These are phyloP conservation scores for Colletotrichum tabaci DNA, from an alignment of 2,329 filamentous ascomycete species.

Conservation along the genomic window DNA sequence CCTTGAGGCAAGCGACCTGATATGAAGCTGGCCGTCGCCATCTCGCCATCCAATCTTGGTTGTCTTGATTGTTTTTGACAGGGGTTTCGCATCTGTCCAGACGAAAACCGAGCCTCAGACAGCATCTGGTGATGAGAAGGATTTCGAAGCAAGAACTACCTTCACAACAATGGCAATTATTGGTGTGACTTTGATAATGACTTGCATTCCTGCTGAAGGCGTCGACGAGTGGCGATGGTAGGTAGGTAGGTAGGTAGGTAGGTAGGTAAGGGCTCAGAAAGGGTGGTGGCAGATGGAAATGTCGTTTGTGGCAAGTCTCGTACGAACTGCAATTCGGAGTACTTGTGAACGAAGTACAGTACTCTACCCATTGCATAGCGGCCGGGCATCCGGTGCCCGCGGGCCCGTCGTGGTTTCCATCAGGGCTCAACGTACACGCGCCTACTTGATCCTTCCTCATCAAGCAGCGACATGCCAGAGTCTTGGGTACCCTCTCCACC, in stretches of 20 bases:
- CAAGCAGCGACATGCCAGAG: constrained; percentile 25
- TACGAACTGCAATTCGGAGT: not conserved
- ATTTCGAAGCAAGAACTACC: too few relatives aligned
- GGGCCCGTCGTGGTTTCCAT: constrained; percentile 10
- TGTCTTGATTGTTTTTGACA: not conserved
- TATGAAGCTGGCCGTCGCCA: not conserved
- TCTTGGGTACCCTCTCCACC: constrained; percentile 9
- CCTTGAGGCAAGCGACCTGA: not conserved
- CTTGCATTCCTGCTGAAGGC: constrained; percentile 6
- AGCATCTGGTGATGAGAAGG: too few relatives aligned
- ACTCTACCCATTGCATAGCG: not conserved
- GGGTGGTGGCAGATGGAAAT: not conserved
- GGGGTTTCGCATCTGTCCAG: constrained; percentile 2
- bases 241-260: not conserved
- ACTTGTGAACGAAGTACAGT: constrained; percentile 3
- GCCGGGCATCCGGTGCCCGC: constrained; percentile 18
- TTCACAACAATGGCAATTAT: not conserved
- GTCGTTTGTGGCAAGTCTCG: not conserved
- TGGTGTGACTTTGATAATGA: constrained; percentile 1
- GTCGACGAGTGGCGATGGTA: not conserved
- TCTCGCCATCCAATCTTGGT: constrained; percentile 4
- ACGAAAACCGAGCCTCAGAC: not conserved
- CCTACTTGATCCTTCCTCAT: constrained; percentile 28
- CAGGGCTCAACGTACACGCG: not conserved
- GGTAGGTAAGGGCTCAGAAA: not conserved